A percentile compares a stretch with the other conserved stretches of the same genome.
phyloP scores from a whole-genome alignment of 345 rosid genomes.

The Turnera subulata region DNA sequence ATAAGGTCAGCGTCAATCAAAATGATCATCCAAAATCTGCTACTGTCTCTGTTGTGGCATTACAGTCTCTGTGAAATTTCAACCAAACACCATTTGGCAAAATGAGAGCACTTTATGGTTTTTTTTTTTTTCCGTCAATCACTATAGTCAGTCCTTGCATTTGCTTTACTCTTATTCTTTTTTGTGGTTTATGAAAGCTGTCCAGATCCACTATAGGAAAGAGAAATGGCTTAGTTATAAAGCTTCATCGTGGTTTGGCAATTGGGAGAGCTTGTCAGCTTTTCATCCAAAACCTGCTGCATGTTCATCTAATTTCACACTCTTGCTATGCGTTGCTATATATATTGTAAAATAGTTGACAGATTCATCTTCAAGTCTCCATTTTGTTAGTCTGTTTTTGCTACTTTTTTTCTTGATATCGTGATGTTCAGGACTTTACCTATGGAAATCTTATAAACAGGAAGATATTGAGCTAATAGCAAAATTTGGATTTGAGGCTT shows the following conservation, averaged over 20 bases:
- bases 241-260: no score
- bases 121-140: no score
- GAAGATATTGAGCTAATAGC: constrained; percentile 75
- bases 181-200: background rate
- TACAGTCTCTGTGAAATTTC: no score
- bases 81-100: no score
- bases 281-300: no score
- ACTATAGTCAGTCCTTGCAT: no score
- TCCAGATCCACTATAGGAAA: no score
- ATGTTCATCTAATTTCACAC: no score
- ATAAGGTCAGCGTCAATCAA: constrained; percentile 11
- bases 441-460: constrained; percentile 37
- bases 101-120: no score
- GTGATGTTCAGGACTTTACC: constrained; percentile 7
- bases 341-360: background rate
- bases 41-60: no score
- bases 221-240: no score
- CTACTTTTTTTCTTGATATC: background rate
- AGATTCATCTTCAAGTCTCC: background rate
- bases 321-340: background rate
- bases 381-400: background rate
- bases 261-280: no score
- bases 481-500: constrained; percentile 69
- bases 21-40: background rate
- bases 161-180: background rate